phyloP scores from a whole-genome alignment of 164 flowering plant species.

The Macadamia integrifolia region DNA sequence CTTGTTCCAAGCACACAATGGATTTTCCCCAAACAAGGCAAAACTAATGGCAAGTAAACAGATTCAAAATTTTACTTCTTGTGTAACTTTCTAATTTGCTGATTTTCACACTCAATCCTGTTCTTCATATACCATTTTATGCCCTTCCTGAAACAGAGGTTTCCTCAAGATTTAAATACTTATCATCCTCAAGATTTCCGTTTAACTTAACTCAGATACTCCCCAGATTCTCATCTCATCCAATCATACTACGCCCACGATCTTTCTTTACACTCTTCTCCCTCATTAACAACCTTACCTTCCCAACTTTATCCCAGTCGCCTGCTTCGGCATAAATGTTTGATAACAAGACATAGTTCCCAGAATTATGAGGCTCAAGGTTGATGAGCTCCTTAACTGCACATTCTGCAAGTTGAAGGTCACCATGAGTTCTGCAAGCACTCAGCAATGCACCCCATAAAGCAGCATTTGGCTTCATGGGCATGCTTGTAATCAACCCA shows the following conservation, averaged over 20 bases:
- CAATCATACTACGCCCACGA: conserved; percentile 51
- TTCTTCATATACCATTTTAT: too few species aligned
- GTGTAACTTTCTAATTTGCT: too few species aligned
- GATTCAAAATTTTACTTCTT: too few species aligned
- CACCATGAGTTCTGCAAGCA: conserved; percentile 59
- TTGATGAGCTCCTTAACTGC: conserved; percentile 57
- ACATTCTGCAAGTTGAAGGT: conserved; percentile 52
- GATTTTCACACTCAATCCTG: too few species aligned
- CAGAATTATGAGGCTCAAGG: conserved; percentile 79
- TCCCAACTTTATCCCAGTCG: conserved; percentile 70
- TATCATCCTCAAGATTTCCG: neutral
- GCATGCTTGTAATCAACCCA: conserved; percentile 57
- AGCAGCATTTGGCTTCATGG: conserved; percentile 64
- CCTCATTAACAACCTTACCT: conserved; percentile 53
- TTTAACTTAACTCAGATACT: neutral
- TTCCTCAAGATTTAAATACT: neutral
- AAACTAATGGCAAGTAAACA: too few species aligned
- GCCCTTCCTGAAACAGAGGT: too few species aligned
- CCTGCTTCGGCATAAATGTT: conserved; percentile 80
- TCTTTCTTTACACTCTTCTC: conserved; percentile 42
- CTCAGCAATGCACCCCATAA: conserved; percentile 82
- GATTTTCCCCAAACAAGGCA: too few species aligned
- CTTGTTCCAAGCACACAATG: too few species aligned
- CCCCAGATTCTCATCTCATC: neutral
- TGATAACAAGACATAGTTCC: conserved; percentile 71